Evolutionary conservation across 2,329 filamentous ascomycete species (phyloP), one percentile per base, ranked within the genome.

Genomic region (Madurella mycetomatis): DNA sequence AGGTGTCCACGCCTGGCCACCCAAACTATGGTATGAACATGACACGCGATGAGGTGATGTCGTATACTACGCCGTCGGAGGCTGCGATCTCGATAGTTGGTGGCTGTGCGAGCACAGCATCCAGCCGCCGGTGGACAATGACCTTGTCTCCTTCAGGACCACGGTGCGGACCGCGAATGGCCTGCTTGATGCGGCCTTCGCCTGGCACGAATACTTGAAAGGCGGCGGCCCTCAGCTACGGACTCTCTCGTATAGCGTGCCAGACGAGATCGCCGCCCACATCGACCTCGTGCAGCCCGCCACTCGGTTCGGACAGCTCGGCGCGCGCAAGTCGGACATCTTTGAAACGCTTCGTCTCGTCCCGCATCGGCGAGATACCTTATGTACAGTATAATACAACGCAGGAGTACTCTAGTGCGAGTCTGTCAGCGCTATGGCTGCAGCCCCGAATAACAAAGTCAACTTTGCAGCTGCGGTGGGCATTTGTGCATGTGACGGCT

Each of bases 221-320:
- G 70, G 68, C 17, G 65, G 71, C 12, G 63, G 41, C 8, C 13
- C 68, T 9, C 77, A 73, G 60, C 73, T 86, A 40, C 77, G 84
- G 39, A 73, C 72, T 4, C 64, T 75, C 15, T 71, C 76, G 45
- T 88, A 88, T 68, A 86, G 82, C 0, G 75, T 88, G 1, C 86
- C 85, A 0, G 72, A 72, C 48, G 67, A 75, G 0, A 67, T 88
- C 8, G 73, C 76, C 49, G 62, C 72, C 42, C 74, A 82, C 61
- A 75, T 88, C 54, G 79, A 81, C 54, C 75, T 86, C 64, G 81
- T 87, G 47, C 82, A 86, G 66, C 84, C 84, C 1, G 87, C 84
- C 0, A 87, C 81, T 4, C 75, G 79, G 40, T 87, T 87, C 55
- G 79, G 80, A 16, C 71, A 76, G 52, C 72, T 79, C 18, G 67